Percentiles rank a stretch among this genome's conserved stretches.
Evolutionary conservation across 2,329 filamentous ascomycete genomes (phyloP).

Genomic region (Mycocentrospora acerina): DNA sequence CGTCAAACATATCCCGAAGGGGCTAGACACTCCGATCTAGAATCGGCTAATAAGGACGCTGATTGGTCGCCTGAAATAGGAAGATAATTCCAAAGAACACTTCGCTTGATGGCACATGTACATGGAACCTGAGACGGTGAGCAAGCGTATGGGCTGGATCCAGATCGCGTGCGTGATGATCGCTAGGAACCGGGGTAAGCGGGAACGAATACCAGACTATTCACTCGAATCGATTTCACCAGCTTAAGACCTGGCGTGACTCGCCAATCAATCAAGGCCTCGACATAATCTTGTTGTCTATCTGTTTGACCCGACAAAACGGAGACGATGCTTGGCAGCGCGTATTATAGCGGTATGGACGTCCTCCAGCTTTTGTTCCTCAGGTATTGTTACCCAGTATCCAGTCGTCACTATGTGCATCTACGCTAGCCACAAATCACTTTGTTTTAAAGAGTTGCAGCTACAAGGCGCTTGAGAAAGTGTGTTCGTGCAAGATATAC

Average conservation of each 20-base stretch:
- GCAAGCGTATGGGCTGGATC: slow-evolving; percentile 11
- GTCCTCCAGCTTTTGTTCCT: slow-evolving; percentile 9
- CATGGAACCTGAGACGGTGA: slow-evolving; percentile 25
- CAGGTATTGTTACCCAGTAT: background rate
- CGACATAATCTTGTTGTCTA: slow-evolving; percentile 15
- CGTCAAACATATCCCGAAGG: slow-evolving; percentile 31
- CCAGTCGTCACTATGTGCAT: too few relatives aligned
- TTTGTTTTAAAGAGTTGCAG: background rate
- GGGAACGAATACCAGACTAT: slow-evolving; percentile 4
- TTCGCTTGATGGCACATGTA: slow-evolving; percentile 24
- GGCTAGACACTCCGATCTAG: slow-evolving; percentile 21
- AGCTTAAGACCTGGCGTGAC: too few relatives aligned
- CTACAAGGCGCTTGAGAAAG: background rate
- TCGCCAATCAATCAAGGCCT: slow-evolving; percentile 1
- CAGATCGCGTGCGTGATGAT: slow-evolving; percentile 17
- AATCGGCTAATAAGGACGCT: slow-evolving; percentile 22
- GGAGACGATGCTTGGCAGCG: slow-evolving; percentile 29
- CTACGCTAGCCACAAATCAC: too few relatives aligned
- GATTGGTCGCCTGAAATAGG: slow-evolving; percentile 26
- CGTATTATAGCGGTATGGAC: slow-evolving; percentile 23
- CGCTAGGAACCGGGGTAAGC: slow-evolving; percentile 17
- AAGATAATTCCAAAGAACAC: slow-evolving; percentile 9
- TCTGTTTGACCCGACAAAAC: slow-evolving; percentile 13
- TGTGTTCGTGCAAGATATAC: background rate
- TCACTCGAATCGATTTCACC: too few relatives aligned